phyloP scores from a whole-genome alignment of 495 filamentous ascomycete genomes.

The Penicillium turbatum region DNA sequence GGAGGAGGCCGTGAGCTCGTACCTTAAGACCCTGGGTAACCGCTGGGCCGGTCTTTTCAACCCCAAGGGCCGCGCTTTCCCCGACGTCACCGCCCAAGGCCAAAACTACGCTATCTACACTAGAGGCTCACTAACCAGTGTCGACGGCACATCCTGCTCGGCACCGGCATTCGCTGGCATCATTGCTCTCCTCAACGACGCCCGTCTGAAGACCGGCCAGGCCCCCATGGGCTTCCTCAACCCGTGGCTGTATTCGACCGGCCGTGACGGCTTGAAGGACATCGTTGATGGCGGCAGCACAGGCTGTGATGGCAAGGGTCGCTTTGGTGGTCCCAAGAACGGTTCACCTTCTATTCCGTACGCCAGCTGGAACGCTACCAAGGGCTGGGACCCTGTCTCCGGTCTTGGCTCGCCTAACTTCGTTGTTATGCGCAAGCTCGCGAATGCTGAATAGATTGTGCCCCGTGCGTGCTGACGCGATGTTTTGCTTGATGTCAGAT shows the following conservation, averaged over 20 bases:
- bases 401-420: slow-evolving; percentile 55
- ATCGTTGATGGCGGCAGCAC: slow-evolving; percentile 55
- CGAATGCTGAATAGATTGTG: slow-evolving; percentile 8
- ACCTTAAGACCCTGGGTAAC: slow-evolving; percentile 49
- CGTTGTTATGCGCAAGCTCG: slow-evolving; percentile 32
- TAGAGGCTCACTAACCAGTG: slow-evolving; percentile 45
- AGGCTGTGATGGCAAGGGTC: slow-evolving; percentile 53
- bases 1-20: slow-evolving; percentile 50
- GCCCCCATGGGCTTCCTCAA: slow-evolving; percentile 68
- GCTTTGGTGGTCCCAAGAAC: slow-evolving; percentile 36
- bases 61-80: slow-evolving; percentile 61
- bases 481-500: not conserved
- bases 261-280: slow-evolving; percentile 55
- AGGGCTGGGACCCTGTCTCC: slow-evolving; percentile 60
- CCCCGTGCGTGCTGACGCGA: not conserved
- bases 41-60: slow-evolving; percentile 54
- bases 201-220: slow-evolving; percentile 50
- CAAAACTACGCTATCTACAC: slow-evolving; percentile 50
- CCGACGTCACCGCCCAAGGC: slow-evolving; percentile 66
- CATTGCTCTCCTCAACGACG: slow-evolving; percentile 65
- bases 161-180: slow-evolving; percentile 61
- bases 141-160: slow-evolving; percentile 63
- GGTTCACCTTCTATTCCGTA: slow-evolving; percentile 36
- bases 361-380: slow-evolving; percentile 49
- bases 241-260: slow-evolving; percentile 63